Conservation (phyloP, 2,329 filamentous ascomycete species). For the Colletotrichum kahawae region DNA sequence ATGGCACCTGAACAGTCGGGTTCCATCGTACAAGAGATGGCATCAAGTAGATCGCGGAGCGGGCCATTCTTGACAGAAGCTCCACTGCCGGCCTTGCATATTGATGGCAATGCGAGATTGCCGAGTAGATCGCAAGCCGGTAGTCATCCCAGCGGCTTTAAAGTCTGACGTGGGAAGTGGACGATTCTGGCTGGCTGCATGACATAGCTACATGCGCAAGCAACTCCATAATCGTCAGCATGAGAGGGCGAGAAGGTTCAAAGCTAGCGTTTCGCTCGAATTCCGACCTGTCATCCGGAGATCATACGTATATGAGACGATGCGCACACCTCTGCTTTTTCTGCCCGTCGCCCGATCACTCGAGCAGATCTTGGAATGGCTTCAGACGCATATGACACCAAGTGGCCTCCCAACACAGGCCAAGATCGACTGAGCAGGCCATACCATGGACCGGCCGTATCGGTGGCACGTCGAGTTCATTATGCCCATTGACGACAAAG, state of each 20-base stretch:
- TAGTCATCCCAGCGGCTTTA: not conserved
- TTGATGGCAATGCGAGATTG: not conserved
- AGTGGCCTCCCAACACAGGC: not conserved
- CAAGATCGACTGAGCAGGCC: not conserved
- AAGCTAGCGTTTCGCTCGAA: not conserved
- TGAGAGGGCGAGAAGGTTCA: not conserved
- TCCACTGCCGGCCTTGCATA: not conserved
- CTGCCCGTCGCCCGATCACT: not conserved
- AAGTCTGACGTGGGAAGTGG: not conserved
- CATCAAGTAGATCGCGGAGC: not conserved
- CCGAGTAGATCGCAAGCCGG: not conserved
- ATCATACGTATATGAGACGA: conserved; percentile 9
- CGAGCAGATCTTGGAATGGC: not conserved
- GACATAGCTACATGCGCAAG: not conserved
- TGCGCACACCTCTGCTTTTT: not conserved
- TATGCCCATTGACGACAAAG: not conserved
- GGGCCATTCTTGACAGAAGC: not conserved
- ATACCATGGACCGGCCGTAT: not conserved
- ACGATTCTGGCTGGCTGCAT: not conserved
- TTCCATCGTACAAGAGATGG: not conserved
- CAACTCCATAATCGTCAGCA: not conserved
- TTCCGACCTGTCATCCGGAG: conserved; percentile 5
- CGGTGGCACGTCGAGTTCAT: not conserved
- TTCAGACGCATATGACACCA: not conserved
- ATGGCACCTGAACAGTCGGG: not conserved